Evolutionary conservation across 169 alveolate species (phyloP), one percentile per base, ranked within the genome.

Genomic region (Eimeria zaria): DNA sequence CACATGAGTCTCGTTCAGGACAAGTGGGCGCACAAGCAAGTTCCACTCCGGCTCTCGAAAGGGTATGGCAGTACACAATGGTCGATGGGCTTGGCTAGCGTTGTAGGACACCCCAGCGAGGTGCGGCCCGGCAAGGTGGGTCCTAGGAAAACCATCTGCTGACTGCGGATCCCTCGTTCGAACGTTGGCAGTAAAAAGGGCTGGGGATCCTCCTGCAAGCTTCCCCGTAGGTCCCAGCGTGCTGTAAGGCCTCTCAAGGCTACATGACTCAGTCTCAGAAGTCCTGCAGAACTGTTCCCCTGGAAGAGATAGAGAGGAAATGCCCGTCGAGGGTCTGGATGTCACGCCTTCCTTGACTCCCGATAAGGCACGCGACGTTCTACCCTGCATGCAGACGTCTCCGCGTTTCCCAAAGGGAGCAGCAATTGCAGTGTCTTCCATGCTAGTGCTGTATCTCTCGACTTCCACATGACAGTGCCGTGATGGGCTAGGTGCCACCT

Each of bases 371-470:
- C n/a, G 24, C 27, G 44, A n/a, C 8, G 48, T 3, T 0, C 24
- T 69, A 48, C 78, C 48, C 33, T 69, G 78, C 78, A 69, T 20
- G 48, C 78, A 30, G 78, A 12, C 48, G 78, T 69, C 78, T 30
- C 16, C 78, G 14, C 78, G 78, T 14, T 69, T 69, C 78, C 78
- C 78, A 69, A 48, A 1, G 48, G 78, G 78, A 67, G 22, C 44
- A 41, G 87, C 87, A 8, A 76, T 48, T 81, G 90, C 67, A 81
- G 90, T 14, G 90, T 53, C 85, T 74, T 46, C 62, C 85, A 44
- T 22, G 33, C 60, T 74, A 46, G 85, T 74, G 85, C 39, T 18
- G 36, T 39, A 8, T 41, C 30, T 74, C 62, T 18, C 60, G 18
- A 0, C 39, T 36, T 44, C 85, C 16, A 39, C 36, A 5, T 8